phyloP scores from a whole-genome alignment of 805 yeast genomes.

The Candida xyloterini region DNA sequence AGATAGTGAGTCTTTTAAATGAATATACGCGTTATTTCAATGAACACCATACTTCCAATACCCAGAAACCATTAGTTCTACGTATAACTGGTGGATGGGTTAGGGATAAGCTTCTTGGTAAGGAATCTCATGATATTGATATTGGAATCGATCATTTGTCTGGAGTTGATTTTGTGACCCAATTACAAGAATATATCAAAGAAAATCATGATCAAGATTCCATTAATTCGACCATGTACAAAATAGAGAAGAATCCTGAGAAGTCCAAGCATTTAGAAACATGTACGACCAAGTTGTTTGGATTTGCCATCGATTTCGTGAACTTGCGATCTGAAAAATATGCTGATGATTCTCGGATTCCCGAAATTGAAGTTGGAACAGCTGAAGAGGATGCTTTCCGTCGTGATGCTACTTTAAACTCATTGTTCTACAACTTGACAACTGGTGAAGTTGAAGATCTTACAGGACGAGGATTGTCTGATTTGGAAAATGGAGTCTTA shows the following conservation, averaged over 20 bases:
- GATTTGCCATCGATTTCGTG: slow-evolving; percentile 89
- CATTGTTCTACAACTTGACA: slow-evolving; percentile 80
- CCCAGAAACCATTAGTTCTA: slow-evolving; percentile 33
- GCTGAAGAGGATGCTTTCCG: slow-evolving; percentile 88
- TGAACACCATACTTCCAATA: slow-evolving; percentile 2
- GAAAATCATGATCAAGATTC: slow-evolving; percentile 25
- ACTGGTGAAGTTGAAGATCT: slow-evolving; percentile 75
- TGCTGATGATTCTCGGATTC: slow-evolving; percentile 82
- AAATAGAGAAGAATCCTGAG: slow-evolving; percentile 89
- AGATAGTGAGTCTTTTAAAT: slow-evolving; percentile 25
- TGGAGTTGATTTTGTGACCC: slow-evolving; percentile 81
- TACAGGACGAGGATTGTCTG: slow-evolving; percentile 72
- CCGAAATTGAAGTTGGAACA: slow-evolving; percentile 77
- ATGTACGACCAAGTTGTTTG: slow-evolving; percentile 84
- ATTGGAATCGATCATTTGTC: slow-evolving; percentile 82
- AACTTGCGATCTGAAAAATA: slow-evolving; percentile 86
- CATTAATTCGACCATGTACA: slow-evolving; percentile 51
- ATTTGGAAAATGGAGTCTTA: slow-evolving; percentile 64
- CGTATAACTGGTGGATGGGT: slow-evolving; percentile 99
- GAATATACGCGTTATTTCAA: slow-evolving; percentile 29
- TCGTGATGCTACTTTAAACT: slow-evolving; percentile 93
- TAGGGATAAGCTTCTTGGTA: slow-evolving; percentile 84
- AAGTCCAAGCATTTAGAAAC: slow-evolving; percentile 96
- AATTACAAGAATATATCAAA: slow-evolving; percentile 50
- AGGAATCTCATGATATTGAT: slow-evolving; percentile 81